These are phyloP conservation scores for Claviceps africana DNA, from an alignment of 2,329 filamentous ascomycete species.

Conservation along the genomic window DNA sequence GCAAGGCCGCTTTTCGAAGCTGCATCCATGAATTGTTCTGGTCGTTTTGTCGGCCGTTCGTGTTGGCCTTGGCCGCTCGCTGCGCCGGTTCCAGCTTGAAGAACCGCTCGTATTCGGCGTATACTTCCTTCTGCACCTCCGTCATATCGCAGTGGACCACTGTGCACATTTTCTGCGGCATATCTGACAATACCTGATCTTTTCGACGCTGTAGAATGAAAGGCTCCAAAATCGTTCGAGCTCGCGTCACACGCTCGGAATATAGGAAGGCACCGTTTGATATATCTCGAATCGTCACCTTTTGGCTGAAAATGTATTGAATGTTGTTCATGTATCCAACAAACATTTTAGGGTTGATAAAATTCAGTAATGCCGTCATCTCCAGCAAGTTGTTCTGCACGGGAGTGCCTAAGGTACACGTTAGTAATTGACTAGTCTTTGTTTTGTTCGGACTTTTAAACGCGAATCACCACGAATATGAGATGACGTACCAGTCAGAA, in stretches of 20 bases:
- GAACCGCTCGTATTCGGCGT: constrained; percentile 49
- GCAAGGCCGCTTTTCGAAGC: constrained; percentile 81
- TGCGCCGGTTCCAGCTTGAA: constrained; percentile 48
- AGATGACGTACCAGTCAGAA: constrained; percentile 38
- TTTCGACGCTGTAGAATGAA: constrained; percentile 94
- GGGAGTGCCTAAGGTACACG: constrained; percentile 59
- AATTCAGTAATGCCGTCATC: constrained; percentile 78
- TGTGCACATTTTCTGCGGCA: constrained; percentile 65
- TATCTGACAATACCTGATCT: constrained; percentile 70
- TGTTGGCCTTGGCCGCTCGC: constrained; percentile 32
- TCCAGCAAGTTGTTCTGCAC: constrained; percentile 92
- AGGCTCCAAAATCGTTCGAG: constrained; percentile 82
- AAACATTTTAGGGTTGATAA: constrained; percentile 83
- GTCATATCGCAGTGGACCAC: constrained; percentile 76
- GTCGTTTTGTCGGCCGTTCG: constrained; percentile 34
- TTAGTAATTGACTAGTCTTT: constrained; percentile 9
- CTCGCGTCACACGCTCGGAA: constrained; percentile 70
- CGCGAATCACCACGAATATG: neutral
- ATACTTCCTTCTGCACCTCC: constrained; percentile 56
- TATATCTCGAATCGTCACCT: constrained; percentile 68
- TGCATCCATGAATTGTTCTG: constrained; percentile 72
- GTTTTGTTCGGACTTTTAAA: neutral
- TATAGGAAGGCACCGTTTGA: constrained; percentile 75
- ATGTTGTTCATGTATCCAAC: constrained; percentile 62
- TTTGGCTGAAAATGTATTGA: constrained; percentile 81